Evolutionary conservation across 306 rosid species (phyloP).

Genomic region (Cucurbita ficifolia): DNA sequence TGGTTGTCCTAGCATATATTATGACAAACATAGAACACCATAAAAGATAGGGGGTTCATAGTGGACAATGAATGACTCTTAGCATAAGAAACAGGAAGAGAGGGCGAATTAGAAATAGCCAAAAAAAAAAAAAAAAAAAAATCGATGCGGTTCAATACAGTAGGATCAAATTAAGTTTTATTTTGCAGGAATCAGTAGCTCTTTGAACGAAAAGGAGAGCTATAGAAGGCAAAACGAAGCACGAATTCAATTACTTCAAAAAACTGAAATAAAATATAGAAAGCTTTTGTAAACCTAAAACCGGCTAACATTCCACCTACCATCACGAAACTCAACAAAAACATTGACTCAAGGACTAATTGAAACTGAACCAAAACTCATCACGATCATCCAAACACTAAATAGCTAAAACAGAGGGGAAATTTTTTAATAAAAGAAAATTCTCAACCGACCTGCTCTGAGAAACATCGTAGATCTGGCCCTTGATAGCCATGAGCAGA

Average conservation of each 20-base stretch:
- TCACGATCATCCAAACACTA: conserved; percentile 1
- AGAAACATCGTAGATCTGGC: conserved; percentile 96
- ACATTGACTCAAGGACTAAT: background rate
- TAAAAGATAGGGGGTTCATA: background rate
- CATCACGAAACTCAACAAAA: background rate
- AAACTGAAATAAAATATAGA: too few species aligned
- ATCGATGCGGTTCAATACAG: background rate
- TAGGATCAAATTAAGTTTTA: background rate
- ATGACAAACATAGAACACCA: background rate
- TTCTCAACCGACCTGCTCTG: conserved; percentile 50
- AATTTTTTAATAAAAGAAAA: background rate
- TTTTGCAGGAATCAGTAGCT: background rate
- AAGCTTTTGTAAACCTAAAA: background rate
- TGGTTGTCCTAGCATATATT: background rate
- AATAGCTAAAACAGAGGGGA: conserved; percentile 4
- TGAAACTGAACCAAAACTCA: background rate
- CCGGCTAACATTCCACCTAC: background rate
- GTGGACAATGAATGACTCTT: background rate
- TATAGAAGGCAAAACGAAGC: background rate
- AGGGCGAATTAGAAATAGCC: background rate
- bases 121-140: background rate
- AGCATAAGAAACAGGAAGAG: background rate
- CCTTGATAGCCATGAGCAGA: conserved; percentile 88
- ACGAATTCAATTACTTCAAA: background rate
- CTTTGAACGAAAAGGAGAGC: background rate